Conservation (phyloP, 179 eudicot species). For the Patellifolia procumbens region DNA sequence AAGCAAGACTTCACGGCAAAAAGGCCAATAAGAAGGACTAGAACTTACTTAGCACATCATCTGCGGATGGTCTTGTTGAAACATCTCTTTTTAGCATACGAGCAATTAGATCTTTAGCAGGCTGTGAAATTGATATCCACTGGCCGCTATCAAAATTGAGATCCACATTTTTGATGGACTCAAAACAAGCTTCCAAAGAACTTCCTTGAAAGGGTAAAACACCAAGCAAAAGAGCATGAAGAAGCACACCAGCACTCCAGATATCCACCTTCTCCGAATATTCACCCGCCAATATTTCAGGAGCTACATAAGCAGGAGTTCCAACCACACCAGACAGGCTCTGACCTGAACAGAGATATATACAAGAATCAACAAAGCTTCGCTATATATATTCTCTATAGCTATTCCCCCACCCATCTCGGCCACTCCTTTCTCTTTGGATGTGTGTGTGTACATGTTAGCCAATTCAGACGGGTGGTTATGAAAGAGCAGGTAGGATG, state of each 20-base stretch:
- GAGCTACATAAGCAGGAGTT: constrained; percentile 97
- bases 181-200: constrained; percentile 72
- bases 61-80: constrained; percentile 62
- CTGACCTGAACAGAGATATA: constrained; percentile 58
- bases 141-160: constrained; percentile 64
- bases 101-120: constrained; percentile 81
- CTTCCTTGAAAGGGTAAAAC: constrained; percentile 84
- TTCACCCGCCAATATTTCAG: constrained; percentile 74
- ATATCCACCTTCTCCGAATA: constrained; percentile 91
- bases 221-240: constrained; percentile 81
- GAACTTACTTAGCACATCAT: constrained; percentile 77
- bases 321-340: constrained; percentile 85
- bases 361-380: constrained; percentile 2
- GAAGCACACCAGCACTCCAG: constrained; percentile 94
- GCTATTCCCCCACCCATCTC: too few species aligned
- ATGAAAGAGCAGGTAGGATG: not conserved
- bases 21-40: constrained; percentile 7
- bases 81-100: constrained; percentile 79
- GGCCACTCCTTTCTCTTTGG: not conserved
- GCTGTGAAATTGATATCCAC: constrained; percentile 81
- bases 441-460: not conserved
- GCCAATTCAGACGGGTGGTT: not conserved
- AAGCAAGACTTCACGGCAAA: not conserved
- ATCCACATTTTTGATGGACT: constrained; percentile 70
- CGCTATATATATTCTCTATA: not conserved